These are phyloP conservation scores for Oryza glumipatula DNA, from an alignment of 176 grass and related monocot species.

Conservation along the genomic window DNA sequence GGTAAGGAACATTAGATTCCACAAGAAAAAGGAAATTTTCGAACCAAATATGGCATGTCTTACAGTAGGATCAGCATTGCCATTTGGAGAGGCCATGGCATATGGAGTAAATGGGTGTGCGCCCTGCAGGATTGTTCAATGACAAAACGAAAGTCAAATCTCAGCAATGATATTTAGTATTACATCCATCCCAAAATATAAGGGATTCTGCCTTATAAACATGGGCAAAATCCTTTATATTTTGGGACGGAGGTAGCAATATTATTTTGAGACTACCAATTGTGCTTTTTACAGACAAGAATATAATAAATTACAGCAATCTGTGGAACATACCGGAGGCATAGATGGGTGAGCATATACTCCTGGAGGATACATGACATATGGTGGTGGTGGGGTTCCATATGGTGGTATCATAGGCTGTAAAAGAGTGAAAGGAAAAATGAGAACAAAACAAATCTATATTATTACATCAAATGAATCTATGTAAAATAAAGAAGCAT, in stretches of 20 bases:
- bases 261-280: background rate
- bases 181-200: too few relatives aligned
- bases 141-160: conserved; percentile 29
- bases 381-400: conserved; percentile 71
- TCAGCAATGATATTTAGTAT: conserved; percentile 24
- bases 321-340: conserved; percentile 66
- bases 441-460: conserved; percentile 12
- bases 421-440: conserved; percentile 24
- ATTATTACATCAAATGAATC: conserved; percentile 1
- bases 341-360: conserved; percentile 95
- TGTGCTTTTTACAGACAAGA: background rate
- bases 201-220: too few relatives aligned
- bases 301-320: conserved; percentile 28
- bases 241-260: background rate
- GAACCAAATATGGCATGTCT: conserved; percentile 39
- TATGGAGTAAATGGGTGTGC: conserved; percentile 83
- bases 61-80: conserved; percentile 78
- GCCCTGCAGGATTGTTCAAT: conserved; percentile 59
- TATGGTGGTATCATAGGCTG: conserved; percentile 90
- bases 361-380: conserved; percentile 92
- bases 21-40: conserved; percentile 19
- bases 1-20: conserved; percentile 40
- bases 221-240: too few relatives aligned
- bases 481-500: background rate
- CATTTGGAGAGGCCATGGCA: conserved; percentile 67